phyloP scores from a whole-genome alignment of 805 yeast species.

The Komagataella phaffii region DNA sequence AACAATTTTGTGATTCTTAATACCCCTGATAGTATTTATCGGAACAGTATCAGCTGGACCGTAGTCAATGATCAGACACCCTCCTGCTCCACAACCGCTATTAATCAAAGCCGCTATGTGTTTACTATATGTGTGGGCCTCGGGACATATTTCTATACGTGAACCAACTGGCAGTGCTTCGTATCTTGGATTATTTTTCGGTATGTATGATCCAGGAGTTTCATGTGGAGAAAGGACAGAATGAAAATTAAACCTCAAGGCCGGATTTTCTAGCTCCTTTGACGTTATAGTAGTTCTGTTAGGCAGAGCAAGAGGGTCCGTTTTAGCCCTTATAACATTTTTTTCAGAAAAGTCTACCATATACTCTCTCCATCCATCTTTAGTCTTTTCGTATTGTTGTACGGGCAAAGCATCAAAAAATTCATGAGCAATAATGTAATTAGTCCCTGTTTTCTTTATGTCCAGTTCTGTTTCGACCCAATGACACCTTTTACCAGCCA shows the following conservation, averaged over 20 bases:
- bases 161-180: constrained; percentile 38
- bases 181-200: constrained; percentile 36
- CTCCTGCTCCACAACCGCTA: constrained; percentile 30
- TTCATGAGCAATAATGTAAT: constrained; percentile 71
- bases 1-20: constrained; percentile 56
- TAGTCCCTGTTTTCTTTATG: constrained; percentile 23
- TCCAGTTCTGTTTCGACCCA: neutral
- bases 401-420: constrained; percentile 82
- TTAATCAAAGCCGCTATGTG: constrained; percentile 36
- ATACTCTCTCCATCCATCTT: constrained; percentile 68
- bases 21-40: constrained; percentile 61
- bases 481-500: constrained; percentile 46
- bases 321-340: constrained; percentile 3
- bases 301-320: constrained; percentile 7
- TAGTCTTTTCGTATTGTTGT: constrained; percentile 47
- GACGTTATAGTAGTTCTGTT: constrained; percentile 7
- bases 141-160: constrained; percentile 64
- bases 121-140: constrained; percentile 43
- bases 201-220: constrained; percentile 50
- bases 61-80: constrained; percentile 65
- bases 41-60: constrained; percentile 56
- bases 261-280: neutral
- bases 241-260: constrained; percentile 26
- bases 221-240: constrained; percentile 42
- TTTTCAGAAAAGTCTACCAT: constrained; percentile 42